Evolutionary conservation across 495 filamentous ascomycete species (phyloP).

Genomic region (Penicillium canescens): DNA sequence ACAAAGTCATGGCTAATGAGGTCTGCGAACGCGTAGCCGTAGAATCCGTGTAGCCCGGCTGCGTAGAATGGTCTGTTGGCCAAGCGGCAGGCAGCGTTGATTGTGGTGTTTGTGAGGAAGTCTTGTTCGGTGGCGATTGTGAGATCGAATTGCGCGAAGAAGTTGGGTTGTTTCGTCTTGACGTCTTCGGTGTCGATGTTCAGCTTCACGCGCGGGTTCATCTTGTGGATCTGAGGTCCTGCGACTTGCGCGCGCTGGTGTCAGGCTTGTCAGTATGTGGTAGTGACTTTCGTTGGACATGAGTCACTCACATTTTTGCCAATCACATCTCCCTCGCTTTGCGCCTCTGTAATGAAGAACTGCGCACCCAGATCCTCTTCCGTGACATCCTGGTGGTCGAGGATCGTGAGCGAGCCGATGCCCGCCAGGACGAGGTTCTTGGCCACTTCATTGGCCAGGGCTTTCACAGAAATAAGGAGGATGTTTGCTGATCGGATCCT

Average conservation of each 20-base stretch:
- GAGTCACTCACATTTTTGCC: conserved; percentile 66
- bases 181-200: conserved; percentile 67
- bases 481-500: conserved; percentile 76
- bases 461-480: conserved; percentile 82
- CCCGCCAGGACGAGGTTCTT: conserved; percentile 98
- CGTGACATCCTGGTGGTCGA: conserved; percentile 76
- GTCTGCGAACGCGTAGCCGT: conserved; percentile 94
- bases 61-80: conserved; percentile 83
- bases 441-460: conserved; percentile 91
- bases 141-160: conserved; percentile 77
- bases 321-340: conserved; percentile 41
- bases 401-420: conserved; percentile 85
- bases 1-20: conserved; percentile 85
- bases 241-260: conserved; percentile 77
- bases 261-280: conserved; percentile 6
- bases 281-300: not conserved
- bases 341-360: conserved; percentile 77
- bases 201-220: conserved; percentile 89
- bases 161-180: conserved; percentile 62
- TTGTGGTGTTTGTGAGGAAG: conserved; percentile 64
- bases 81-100: conserved; percentile 82
- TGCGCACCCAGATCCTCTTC: conserved; percentile 84
- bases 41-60: conserved; percentile 82
- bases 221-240: conserved; percentile 69
- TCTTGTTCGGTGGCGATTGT: conserved; percentile 90